Evolutionary conservation across 164 flowering plant genomes (phyloP), one percentile per base, ranked within the genome.

Genomic region (Chimonanthus praecox): DNA sequence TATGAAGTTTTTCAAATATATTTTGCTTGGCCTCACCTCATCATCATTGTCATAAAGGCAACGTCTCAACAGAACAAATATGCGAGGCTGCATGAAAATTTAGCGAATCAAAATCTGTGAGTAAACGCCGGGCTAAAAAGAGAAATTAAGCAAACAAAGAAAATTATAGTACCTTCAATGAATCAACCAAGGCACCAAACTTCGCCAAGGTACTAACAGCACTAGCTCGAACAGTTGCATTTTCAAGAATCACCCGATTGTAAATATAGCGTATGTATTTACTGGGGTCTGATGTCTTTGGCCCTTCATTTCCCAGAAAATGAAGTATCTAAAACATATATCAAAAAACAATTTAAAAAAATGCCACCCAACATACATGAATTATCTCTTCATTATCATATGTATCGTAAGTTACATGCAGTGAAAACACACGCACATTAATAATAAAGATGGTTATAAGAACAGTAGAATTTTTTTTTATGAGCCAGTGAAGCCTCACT

Each of bases 141-240:
- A 0, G 20, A 18, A 21, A 21, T 18, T 21, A 63, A 16, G 7
- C 47, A 70, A 21, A 21, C 21, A 21, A 33, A 61, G 10, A 20
- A 44, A 69, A 72, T 21, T 49, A 11, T 4, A 51, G n/a, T 84
- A 95, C 99, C 96, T 95, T 95, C 83, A 95, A 78, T 13, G 94
- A 80, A 77, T 93, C 98, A 68, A 93, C 92, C 83, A 85, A 71
- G n/a, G 94, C 94, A 80, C 97, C 97, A 87, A 95, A 95, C 81
- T 90, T 95, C 46, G 99, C 98, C 80, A 95, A 80, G 68, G 99
- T 95, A 84, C 98, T 93, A 44, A 95, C 99, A 64, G 99, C 99
- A 86, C 90, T 76, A 50, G 99, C 98, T 60, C 99, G 88, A 47
- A 95, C 97, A 80, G 99, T 95, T 69, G 99, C 97, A 89, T 95